These are phyloP conservation scores for Picea sitchensis DNA, from an alignment of 75 land plant species.

Conservation along the genomic window DNA sequence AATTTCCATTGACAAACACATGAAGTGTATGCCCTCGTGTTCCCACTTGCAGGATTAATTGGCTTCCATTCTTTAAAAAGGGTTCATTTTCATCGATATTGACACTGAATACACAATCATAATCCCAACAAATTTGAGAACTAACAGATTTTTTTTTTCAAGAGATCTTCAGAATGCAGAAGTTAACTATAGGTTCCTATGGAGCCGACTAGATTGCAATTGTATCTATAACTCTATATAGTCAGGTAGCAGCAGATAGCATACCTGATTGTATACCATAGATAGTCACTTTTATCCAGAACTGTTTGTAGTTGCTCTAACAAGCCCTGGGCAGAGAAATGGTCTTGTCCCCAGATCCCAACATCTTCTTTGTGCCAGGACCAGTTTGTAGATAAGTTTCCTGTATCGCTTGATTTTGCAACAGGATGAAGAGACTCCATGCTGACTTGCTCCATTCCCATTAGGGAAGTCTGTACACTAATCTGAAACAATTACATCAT, in stretches of 20 bases:
- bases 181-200: background rate
- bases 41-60: constrained; percentile 8
- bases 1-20: constrained; percentile 45
- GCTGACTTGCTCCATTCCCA: constrained; percentile 4
- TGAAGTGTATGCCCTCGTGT: constrained; percentile 39
- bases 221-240: background rate
- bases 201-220: background rate
- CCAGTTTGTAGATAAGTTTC: constrained; percentile 12
- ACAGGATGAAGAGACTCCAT: background rate
- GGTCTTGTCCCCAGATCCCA: constrained; percentile 16
- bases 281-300: constrained; percentile 73
- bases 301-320: constrained; percentile 62
- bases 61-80: constrained; percentile 5
- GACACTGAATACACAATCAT: constrained; percentile 13
- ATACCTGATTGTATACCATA: constrained; percentile 91
- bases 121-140: background rate
- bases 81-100: constrained; percentile 20
- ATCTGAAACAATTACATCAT: constrained; percentile 15
- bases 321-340: constrained; percentile 27
- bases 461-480: constrained; percentile 21
- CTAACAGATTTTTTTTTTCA: background rate
- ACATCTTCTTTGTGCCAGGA: constrained; percentile 17
- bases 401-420: background rate
- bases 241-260: background rate
- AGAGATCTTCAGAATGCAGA: background rate